Evolutionary conservation across 305 asterid species (phyloP).

Genomic region (Andrographis paniculata): DNA sequence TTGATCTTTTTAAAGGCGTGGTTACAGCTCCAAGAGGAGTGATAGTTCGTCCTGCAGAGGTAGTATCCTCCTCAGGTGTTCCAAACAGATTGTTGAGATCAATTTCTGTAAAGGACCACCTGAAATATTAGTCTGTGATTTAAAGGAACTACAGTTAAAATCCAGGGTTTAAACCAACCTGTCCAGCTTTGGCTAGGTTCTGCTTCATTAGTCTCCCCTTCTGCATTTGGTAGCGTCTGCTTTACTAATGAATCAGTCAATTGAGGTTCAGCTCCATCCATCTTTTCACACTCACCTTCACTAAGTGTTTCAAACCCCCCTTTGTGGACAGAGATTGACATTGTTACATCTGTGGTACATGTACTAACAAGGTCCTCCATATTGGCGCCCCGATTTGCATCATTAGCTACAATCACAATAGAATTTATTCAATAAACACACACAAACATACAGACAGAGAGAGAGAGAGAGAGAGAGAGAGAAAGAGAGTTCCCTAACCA

Average conservation of each 20-base stretch:
- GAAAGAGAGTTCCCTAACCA: too few relatives aligned
- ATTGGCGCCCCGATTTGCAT: slow-evolving; percentile 12
- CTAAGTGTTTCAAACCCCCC: slow-evolving; percentile 14
- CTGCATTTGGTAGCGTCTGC: slow-evolving; percentile 6
- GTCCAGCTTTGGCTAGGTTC: slow-evolving; percentile 21
- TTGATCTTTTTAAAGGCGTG: slow-evolving; percentile 12
- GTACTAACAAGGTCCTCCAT: slow-evolving; percentile 16
- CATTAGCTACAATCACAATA: slow-evolving; percentile 18
- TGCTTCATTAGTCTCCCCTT: slow-evolving; percentile 16
- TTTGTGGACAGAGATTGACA: slow-evolving; percentile 16
- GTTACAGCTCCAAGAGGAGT: slow-evolving; percentile 23
- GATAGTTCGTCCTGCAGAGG: slow-evolving; percentile 14
- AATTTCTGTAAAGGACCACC: slow-evolving; percentile 23
- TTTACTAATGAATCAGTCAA: slow-evolving; percentile 1
- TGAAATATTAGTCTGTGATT: slow-evolving; percentile 7
- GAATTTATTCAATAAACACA: too few relatives aligned
- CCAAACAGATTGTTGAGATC: slow-evolving; percentile 24
- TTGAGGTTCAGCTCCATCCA: slow-evolving; percentile 17
- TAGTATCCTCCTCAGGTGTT: slow-evolving; percentile 15
- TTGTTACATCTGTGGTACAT: slow-evolving; percentile 13
- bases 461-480: too few relatives aligned
- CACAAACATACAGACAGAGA: too few relatives aligned
- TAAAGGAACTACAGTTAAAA: slow-evolving; percentile 1
- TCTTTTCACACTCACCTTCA: slow-evolving; percentile 17
- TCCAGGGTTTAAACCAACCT: slow-evolving; percentile 19